Conservation (phyloP, 2,329 filamentous ascomycete genomes). For the Sarocladium brachiariae region DNA sequence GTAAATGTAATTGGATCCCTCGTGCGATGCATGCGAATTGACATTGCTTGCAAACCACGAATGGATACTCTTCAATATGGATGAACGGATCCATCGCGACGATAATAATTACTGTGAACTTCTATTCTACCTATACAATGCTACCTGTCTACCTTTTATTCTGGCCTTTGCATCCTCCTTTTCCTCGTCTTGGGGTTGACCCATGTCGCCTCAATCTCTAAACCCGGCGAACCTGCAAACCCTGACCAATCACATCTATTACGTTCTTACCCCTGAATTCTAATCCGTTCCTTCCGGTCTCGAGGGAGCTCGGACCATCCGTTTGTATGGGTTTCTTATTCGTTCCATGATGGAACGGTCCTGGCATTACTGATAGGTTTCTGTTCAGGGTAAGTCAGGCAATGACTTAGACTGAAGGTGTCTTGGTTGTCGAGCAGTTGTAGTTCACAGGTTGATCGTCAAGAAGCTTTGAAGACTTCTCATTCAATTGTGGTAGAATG, state of each 20-base stretch:
- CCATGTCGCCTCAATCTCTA: neutral
- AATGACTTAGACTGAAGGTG: too few species aligned
- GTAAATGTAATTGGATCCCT: neutral
- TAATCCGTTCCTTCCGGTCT: neutral
- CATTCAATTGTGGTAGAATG: too few species aligned
- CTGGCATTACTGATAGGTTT: conserved; percentile 4
- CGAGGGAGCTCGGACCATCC: neutral
- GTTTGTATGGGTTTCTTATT: conserved; percentile 5
- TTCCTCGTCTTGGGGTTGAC: neutral
- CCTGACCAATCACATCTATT: neutral
- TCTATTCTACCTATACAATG: neutral
- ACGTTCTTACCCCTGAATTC: neutral
- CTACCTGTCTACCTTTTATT: neutral
- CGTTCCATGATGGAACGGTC: neutral
- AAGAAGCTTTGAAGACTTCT: too few species aligned
- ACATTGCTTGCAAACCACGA: neutral
- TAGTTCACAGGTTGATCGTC: too few species aligned
- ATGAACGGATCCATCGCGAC: neutral
- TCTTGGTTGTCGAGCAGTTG: too few species aligned
- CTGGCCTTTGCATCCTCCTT: neutral
- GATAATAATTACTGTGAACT: too few species aligned
- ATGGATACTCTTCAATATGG: neutral
- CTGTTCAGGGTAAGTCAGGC: too few species aligned
- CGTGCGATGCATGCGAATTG: neutral
- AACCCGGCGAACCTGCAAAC: neutral